Conservation (phyloP, 2,329 filamentous ascomycete species). For the Hortaea sp. region DNA sequence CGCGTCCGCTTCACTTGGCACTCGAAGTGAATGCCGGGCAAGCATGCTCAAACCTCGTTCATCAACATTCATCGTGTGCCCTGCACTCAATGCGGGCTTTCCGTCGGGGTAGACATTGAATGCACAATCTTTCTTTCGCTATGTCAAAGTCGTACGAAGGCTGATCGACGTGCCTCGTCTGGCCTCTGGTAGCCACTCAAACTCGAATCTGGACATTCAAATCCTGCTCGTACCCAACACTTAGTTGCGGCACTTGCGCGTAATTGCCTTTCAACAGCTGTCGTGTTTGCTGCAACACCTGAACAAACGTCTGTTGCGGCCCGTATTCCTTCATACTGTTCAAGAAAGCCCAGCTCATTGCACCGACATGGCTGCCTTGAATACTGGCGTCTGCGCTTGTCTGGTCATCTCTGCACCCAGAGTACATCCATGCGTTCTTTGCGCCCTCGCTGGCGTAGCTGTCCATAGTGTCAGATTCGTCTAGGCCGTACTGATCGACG, state of each 20-base stretch:
- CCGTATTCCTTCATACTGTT: conserved; percentile 31
- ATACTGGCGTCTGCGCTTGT: conserved; percentile 39
- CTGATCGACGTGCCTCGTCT: too few relatives aligned
- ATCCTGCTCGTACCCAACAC: conserved; percentile 32
- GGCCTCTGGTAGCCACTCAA: too few relatives aligned
- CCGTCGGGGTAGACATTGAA: too few relatives aligned
- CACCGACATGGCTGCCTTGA: conserved; percentile 32
- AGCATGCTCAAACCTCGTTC: too few relatives aligned
- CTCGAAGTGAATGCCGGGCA: too few relatives aligned
- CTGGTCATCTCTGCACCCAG: conserved; percentile 42
- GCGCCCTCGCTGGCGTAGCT: conserved; percentile 32
- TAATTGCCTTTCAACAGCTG: conserved; percentile 31
- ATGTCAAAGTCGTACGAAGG: too few relatives aligned
- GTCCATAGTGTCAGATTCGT: conserved; percentile 28
- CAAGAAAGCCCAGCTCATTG: conserved; percentile 41
- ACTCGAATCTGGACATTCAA: conserved; percentile 20
- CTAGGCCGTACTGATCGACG: conserved; percentile 34
- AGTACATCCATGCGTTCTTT: conserved; percentile 43
- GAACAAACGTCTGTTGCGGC: conserved; percentile 29
- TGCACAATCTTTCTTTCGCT: too few relatives aligned
- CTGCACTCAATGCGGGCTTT: too few relatives aligned
- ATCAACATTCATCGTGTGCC: too few relatives aligned
- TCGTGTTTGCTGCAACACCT: conserved; percentile 32
- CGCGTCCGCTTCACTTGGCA: too few relatives aligned
- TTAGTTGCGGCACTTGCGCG: conserved; percentile 35